phyloP scores from a whole-genome alignment of 768 basidiomycete genomes.

The Grammothele lineata region DNA sequence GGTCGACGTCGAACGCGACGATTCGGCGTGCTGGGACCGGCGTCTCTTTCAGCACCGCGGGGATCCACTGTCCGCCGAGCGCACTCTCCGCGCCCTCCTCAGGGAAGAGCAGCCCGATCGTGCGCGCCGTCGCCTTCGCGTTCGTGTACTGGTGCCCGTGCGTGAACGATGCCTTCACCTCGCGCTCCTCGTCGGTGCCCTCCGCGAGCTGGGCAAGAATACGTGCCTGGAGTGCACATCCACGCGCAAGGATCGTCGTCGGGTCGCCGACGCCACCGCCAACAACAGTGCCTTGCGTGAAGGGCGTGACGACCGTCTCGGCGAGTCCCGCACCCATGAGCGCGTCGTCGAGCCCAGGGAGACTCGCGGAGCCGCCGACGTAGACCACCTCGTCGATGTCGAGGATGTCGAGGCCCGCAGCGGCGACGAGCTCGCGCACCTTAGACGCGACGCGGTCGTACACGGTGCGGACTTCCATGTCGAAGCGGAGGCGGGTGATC shows the following conservation, averaged over 20 bases:
- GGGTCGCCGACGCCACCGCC: conserved; percentile 77
- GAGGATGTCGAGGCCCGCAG: conserved; percentile 53
- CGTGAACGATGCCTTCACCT: conserved; percentile 48
- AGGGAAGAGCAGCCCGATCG: conserved; percentile 67
- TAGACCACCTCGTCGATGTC: conserved; percentile 79
- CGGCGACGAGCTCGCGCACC: conserved; percentile 48
- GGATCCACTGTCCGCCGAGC: conserved; percentile 65
- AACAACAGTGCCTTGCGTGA: conserved; percentile 59
- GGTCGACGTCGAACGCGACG: conserved; percentile 52
- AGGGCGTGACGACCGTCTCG: conserved; percentile 62
- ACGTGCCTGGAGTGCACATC: conserved; percentile 73
- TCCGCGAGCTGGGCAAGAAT: conserved; percentile 47
- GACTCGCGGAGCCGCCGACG: conserved; percentile 67
- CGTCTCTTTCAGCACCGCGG: conserved; percentile 66
- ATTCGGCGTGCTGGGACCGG: conserved; percentile 63
- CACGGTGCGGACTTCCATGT: conserved; percentile 44
- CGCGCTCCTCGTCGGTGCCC: conserved; percentile 39
- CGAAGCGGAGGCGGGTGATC: conserved; percentile 50
- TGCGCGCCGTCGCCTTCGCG: conserved; percentile 53
- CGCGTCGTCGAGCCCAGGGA: conserved; percentile 72
- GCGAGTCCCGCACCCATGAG: conserved; percentile 43
- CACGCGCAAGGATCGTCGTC: conserved; percentile 70
- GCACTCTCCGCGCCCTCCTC: conserved; percentile 37
- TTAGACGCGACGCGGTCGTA: conserved; percentile 53
- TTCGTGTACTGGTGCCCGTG: conserved; percentile 36